Percentiles rank a stretch among this genome's conserved stretches.
Evolutionary conservation across 176 grass and related monocot genomes (phyloP).

Genomic region (Paspalum vaginatum): DNA sequence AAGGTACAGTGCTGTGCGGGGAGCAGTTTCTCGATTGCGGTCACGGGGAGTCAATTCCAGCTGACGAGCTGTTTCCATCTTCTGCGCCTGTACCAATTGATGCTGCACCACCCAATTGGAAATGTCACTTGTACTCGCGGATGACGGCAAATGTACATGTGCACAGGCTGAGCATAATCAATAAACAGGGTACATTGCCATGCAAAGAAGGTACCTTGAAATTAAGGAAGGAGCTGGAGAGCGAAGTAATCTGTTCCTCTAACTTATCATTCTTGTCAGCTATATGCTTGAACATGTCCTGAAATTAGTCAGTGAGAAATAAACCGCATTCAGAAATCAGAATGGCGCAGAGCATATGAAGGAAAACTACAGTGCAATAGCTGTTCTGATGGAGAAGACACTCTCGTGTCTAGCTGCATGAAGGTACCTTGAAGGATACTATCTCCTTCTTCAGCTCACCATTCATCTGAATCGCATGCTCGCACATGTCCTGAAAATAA

Average conservation of each 20-base stretch:
- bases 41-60: conserved; percentile 23
- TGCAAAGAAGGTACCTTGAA: conserved; percentile 60
- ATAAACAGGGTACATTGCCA: conserved; percentile 14
- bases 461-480: conserved; percentile 46
- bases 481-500: conserved; percentile 54
- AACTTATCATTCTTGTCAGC: conserved; percentile 55
- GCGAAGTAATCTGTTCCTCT: conserved; percentile 50
- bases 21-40: conserved; percentile 3
- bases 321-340: not conserved
- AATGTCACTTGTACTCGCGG: not conserved
- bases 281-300: conserved; percentile 59
- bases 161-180: not conserved
- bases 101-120: conserved; percentile 48
- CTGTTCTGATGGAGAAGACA: not conserved
- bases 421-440: conserved; percentile 54
- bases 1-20: conserved; percentile 1
- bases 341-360: not conserved
- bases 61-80: conserved; percentile 23
- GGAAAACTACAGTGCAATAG: not conserved
- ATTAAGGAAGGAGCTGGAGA: conserved; percentile 55
- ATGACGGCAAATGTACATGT: not conserved
- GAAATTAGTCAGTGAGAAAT: conserved; percentile 18
- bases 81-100: conserved; percentile 43
- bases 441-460: conserved; percentile 51
- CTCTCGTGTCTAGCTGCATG: not conserved